Evolutionary conservation across 176 grass and related monocot genomes (phyloP), one percentile per base, ranked within the genome.

Genomic region (Metroxylon sagu): DNA sequence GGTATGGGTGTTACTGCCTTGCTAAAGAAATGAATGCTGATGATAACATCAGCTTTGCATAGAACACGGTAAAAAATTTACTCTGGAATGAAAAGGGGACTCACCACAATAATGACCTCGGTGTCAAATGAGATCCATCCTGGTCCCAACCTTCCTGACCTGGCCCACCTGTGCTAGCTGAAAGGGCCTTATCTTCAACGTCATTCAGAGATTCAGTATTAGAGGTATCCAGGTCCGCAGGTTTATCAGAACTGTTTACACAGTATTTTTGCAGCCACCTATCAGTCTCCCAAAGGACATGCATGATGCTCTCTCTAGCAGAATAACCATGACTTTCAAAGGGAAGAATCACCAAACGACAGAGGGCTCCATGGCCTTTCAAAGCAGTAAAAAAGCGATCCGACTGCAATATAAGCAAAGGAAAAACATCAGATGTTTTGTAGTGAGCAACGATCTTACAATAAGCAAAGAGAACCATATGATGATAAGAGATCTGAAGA

Each of bases 351-450:
- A 98, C 94, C 78, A 98, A 85, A 70, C 94, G 87, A 25, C 81
- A 92, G 14, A 86, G 56, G 50, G 82, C 81, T 66, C 94, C 94
- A 39, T 98, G 94, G 52, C 94, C 94, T 83, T 98, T 98, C 76
- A 98, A 80, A 55, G 94, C 94, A 89, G 84, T 98, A 67, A 98
- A 98, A 72, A 98, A 98, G 52, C 94, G 81, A 65, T 98, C 94
- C 3, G 94, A 98, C 94, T 98, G 82, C 68, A 74, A 65, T 26
- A 43, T 10, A 43, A 17, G n/a, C 16, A 14, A 56, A 35, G 6
- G 10, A 16, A 15, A 63, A 49, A 12, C 35, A 43, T 43, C 12
- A 43, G 35, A 43, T 43, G 35, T 1, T 35, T 31, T 31, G 28
- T 49, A 23, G 18, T 63, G 14, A 49, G 21, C 60, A 63, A 16